Percentiles rank a stretch among this genome's conserved stretches.
Conservation (phyloP, 352 stramenopile species). For the Phytophthora nicotianae region DNA sequence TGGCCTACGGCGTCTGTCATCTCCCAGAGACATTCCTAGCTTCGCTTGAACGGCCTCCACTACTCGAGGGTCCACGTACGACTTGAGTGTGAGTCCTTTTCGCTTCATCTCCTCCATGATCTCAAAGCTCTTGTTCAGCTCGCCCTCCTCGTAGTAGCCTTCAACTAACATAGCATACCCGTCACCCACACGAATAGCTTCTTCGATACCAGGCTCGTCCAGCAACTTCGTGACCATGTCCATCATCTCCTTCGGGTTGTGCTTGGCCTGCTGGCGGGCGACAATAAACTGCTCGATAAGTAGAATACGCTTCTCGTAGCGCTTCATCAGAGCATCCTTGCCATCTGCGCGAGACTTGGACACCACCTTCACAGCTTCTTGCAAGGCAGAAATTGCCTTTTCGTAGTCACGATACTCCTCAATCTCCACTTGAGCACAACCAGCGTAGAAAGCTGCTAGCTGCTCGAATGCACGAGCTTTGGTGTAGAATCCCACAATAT, state of each 20-base stretch:
- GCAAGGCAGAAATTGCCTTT: slow-evolving; percentile 90
- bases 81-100: slow-evolving; percentile 62
- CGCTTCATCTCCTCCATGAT: slow-evolving; percentile 83
- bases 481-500: slow-evolving; percentile 94
- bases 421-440: slow-evolving; percentile 92
- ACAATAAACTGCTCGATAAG: slow-evolving; percentile 90
- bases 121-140: slow-evolving; percentile 72
- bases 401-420: slow-evolving; percentile 96
- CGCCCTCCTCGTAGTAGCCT: slow-evolving; percentile 65
- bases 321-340: slow-evolving; percentile 72
- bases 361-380: slow-evolving; percentile 90
- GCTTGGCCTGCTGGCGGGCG: slow-evolving; percentile 59
- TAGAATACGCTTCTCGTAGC: slow-evolving; percentile 63
- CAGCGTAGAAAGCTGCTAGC: slow-evolving; percentile 91
- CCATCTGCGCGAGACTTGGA: slow-evolving; percentile 70
- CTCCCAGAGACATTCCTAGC: slow-evolving; percentile 29
- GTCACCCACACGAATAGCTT: slow-evolving; percentile 90
- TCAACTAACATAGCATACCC: slow-evolving; percentile 89
- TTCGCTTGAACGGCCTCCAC: slow-evolving; percentile 77
- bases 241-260: slow-evolving; percentile 75
- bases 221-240: slow-evolving; percentile 84
- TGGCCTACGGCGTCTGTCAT: slow-evolving; percentile 30
- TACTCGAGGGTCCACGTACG: slow-evolving; percentile 75
- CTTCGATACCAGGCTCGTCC: slow-evolving; percentile 82
- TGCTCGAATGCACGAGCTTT: slow-evolving; percentile 94